Evolutionary conservation across 805 yeast species (phyloP).

Genomic region (Saturnispora silvae): DNA sequence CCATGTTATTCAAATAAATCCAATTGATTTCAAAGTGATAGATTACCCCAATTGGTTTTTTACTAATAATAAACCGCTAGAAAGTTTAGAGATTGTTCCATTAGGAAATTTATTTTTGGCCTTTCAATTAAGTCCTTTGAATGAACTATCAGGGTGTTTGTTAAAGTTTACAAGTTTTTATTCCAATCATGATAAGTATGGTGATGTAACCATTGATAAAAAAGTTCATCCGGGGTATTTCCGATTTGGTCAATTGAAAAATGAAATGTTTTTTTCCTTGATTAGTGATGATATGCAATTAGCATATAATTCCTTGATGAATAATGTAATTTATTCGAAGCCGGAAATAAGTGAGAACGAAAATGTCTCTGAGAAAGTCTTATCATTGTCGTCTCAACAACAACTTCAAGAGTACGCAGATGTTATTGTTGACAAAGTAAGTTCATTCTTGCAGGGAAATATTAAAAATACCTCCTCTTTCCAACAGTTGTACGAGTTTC

Average conservation of each 20-base stretch:
- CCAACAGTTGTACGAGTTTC: slow-evolving; percentile 4
- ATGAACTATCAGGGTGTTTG: slow-evolving; percentile 16
- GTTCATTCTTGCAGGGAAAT: slow-evolving; percentile 1
- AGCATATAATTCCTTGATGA: background rate
- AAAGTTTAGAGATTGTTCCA: slow-evolving; percentile 10
- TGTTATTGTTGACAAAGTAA: background rate
- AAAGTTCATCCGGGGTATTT: slow-evolving; percentile 24
- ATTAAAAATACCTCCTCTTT: background rate
- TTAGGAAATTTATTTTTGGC: slow-evolving; percentile 1
- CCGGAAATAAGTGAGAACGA: no score
- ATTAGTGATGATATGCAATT: background rate
- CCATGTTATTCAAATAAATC: slow-evolving; percentile 23
- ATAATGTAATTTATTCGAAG: background rate
- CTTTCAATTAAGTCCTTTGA: slow-evolving; percentile 4
- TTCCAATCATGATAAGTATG: slow-evolving; percentile 2
- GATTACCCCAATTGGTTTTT: slow-evolving; percentile 19
- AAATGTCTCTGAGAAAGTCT: no score
- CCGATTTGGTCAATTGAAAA: slow-evolving; percentile 32
- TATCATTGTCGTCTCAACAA: background rate
- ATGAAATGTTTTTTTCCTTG: slow-evolving; percentile 37
- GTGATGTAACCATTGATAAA: background rate
- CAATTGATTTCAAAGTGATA: slow-evolving; percentile 13
- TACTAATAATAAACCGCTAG: slow-evolving; percentile 14
- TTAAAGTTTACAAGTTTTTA: slow-evolving; percentile 8
- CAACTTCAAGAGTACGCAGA: slow-evolving; percentile 4